Conservation (phyloP, 2,329 filamentous ascomycete genomes). For the Sordariomycetes sp. region DNA sequence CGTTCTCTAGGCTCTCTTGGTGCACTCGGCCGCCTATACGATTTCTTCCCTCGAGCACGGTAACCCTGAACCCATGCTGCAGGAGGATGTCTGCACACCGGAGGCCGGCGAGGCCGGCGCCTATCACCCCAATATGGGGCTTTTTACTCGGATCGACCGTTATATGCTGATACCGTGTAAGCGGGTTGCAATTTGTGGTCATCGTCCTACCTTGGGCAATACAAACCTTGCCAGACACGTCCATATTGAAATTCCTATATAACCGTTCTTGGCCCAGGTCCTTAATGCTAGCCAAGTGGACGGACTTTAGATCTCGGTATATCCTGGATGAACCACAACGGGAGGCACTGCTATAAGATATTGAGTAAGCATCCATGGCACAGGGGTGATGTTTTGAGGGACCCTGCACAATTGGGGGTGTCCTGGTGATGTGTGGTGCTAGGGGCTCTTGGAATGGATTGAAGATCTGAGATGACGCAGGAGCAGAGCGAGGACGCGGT, state of each 20-base stretch:
- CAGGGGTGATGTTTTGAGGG: neutral
- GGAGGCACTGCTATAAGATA: slow-evolving; percentile 33
- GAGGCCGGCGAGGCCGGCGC: slow-evolving; percentile 61
- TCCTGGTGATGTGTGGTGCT: neutral
- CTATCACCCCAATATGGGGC: slow-evolving; percentile 52
- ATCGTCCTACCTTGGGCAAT: neutral
- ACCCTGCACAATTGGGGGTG: neutral
- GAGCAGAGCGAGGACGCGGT: neutral
- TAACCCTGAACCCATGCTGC: slow-evolving; percentile 54
- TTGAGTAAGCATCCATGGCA: slow-evolving; percentile 40
- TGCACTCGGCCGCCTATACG: slow-evolving; percentile 56
- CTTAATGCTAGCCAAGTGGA: slow-evolving; percentile 23
- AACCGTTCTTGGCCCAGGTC: slow-evolving; percentile 20
- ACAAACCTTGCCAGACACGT: slow-evolving; percentile 24
- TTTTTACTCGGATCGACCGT: neutral
- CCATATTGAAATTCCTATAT: slow-evolving; percentile 18
- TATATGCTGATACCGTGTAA: neutral
- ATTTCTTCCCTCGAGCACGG: slow-evolving; percentile 57
- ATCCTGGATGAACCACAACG: slow-evolving; percentile 33
- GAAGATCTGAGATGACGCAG: neutral
- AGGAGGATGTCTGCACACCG: slow-evolving; percentile 59
- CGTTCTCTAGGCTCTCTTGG: slow-evolving; percentile 37
- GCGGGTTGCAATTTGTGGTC: neutral
- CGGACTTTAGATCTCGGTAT: slow-evolving; percentile 36
- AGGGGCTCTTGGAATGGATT: neutral